Evolutionary conservation across 2,329 filamentous ascomycete species (phyloP).

Genomic region (Fusarium napiforme): DNA sequence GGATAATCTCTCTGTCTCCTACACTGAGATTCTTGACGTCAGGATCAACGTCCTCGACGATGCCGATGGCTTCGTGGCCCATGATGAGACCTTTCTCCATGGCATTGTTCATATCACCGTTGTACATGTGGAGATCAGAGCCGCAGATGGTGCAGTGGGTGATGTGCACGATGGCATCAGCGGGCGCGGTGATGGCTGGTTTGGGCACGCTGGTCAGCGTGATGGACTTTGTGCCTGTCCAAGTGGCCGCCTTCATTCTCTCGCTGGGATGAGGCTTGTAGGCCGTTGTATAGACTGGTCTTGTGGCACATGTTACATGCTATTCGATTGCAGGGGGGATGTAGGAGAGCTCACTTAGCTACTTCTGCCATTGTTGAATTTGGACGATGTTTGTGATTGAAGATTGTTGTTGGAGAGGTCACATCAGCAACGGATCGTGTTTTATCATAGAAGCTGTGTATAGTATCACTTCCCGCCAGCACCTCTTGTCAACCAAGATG

Average conservation of each 20-base stretch:
- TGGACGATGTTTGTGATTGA: background rate
- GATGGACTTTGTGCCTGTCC: background rate
- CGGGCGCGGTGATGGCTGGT: background rate
- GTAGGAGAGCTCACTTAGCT: background rate
- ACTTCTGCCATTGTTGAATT: background rate
- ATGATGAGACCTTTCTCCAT: conserved; percentile 11
- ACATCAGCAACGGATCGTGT: rapidly evolving
- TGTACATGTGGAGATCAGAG: conserved; percentile 3
- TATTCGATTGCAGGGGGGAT: background rate
- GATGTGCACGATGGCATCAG: background rate
- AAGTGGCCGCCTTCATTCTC: conserved; percentile 1
- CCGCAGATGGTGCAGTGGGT: conserved; percentile 14
- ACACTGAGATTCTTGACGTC: background rate
- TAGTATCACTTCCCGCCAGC: background rate
- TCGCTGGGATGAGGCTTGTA: background rate
- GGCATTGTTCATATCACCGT: conserved; percentile 1
- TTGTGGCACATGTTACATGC: background rate
- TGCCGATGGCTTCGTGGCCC: conserved; percentile 6
- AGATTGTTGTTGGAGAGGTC: background rate
- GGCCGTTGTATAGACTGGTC: background rate
- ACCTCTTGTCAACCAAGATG: background rate
- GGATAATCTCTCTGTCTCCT: conserved; percentile 1
- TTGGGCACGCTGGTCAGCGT: background rate
- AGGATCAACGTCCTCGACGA: background rate
- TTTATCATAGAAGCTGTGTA: background rate